Percentiles rank a stretch among this genome's conserved stretches.
These are phyloP conservation scores for Hibiscus tridactylites DNA, from an alignment of 345 rosid genomes.

Conservation along the genomic window DNA sequence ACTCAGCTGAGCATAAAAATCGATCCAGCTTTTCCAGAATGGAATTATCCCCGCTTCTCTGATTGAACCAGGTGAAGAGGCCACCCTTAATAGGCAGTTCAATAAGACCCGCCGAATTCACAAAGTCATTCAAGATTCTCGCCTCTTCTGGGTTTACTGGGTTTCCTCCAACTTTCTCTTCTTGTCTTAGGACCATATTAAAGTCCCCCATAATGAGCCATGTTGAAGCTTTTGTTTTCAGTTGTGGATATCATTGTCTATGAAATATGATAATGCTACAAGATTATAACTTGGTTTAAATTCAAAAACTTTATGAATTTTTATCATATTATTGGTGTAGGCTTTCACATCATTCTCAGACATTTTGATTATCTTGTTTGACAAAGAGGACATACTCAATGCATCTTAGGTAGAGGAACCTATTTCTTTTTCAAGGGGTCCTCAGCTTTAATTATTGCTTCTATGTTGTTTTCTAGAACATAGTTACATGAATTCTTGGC, in stretches of 20 bases:
- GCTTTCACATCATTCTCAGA: constrained; percentile 36
- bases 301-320: constrained; percentile 5
- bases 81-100: too few relatives aligned
- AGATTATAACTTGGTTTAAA: not conserved
- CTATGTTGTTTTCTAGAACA: not conserved
- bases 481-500: not conserved
- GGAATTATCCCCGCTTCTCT: too few relatives aligned
- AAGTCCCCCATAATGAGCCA: too few relatives aligned
- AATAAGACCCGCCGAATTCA: too few relatives aligned
- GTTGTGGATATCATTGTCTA: not conserved
- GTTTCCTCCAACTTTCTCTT: too few relatives aligned
- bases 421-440: constrained; percentile 6
- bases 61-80: too few relatives aligned
- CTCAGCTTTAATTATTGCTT: constrained; percentile 9
- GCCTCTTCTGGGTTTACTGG: too few relatives aligned
- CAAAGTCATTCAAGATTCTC: too few relatives aligned
- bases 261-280: not conserved
- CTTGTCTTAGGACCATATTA: too few relatives aligned
- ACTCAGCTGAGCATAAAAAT: too few relatives aligned
- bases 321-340: constrained; percentile 13
- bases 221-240: not conserved
- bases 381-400: constrained; percentile 17
- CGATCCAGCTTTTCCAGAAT: too few relatives aligned
- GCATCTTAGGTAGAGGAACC: constrained; percentile 6
- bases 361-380: constrained; percentile 34